Evolutionary conservation across 2,329 filamentous ascomycete genomes (phyloP).

Genomic region (Scedosporium minutisporum): DNA sequence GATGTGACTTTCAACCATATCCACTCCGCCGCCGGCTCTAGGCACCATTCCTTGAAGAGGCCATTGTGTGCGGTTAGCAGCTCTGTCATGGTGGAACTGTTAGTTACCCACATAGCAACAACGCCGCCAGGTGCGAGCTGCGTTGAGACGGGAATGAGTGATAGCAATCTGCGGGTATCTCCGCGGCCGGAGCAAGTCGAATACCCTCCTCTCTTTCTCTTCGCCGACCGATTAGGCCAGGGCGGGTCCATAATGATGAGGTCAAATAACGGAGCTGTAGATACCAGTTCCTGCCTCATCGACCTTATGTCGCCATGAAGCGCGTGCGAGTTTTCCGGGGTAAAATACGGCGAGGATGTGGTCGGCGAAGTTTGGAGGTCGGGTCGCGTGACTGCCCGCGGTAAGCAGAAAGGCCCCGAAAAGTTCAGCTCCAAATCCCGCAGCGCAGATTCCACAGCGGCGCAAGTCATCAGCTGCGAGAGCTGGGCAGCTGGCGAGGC

Average conservation of each 20-base stretch:
- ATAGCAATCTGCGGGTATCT: conserved; percentile 41
- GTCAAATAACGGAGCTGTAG: conserved; percentile 45
- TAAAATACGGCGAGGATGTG: conserved; percentile 1
- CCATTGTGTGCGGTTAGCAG: conserved; percentile 43
- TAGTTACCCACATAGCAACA: conserved; percentile 70
- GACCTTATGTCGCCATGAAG: conserved; percentile 39
- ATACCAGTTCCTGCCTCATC: conserved; percentile 28
- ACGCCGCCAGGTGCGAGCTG: conserved; percentile 45
- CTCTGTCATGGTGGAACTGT: conserved; percentile 50
- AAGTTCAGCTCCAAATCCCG: conserved; percentile 23
- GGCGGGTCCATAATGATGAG: conserved; percentile 67
- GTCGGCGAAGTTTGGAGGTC: neutral
- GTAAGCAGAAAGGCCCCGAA: conserved; percentile 35
- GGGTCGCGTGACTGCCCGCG: conserved; percentile 22
- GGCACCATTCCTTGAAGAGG: conserved; percentile 57
- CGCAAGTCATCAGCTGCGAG: conserved; percentile 43
- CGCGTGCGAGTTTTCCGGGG: conserved; percentile 7
- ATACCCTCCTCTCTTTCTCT: conserved; percentile 45
- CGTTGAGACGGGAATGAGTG: conserved; percentile 43
- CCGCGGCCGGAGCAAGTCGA: conserved; percentile 32
- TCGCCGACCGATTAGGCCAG: conserved; percentile 71
- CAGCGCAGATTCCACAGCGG: conserved; percentile 34
- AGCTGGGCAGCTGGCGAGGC: conserved; percentile 36
- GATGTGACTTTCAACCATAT: conserved; percentile 67
- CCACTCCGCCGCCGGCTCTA: conserved; percentile 62